Evolutionary conservation across 495 filamentous ascomycete species (phyloP), one percentile per base, ranked within the genome.

Genomic region (Astrothelium subdiscretum): DNA sequence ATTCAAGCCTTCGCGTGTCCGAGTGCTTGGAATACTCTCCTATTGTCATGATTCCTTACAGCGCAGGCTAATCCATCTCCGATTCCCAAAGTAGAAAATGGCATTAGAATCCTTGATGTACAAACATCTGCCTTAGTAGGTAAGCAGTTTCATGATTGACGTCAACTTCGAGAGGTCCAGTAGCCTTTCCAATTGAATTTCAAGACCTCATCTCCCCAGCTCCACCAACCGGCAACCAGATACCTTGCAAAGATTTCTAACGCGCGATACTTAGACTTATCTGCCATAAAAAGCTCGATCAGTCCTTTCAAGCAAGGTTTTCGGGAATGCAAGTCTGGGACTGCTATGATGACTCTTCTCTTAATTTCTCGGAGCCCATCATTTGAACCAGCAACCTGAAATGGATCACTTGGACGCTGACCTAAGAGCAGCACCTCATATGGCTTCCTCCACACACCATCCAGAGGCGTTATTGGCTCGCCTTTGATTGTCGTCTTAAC

Each of bases 191-290:
- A 81, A 70, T 95, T 92, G 68, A 91, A 96, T 62, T 85, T 85
- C 26, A 96, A 72, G 1, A 82, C 89, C 71, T 98, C 89, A 71
- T 97, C 82, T 5, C 94, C 92, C 87, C 88, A 95, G 31, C 82
- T 82, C 82, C 85, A 89, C 92, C 94, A 97, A 1, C 88, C 91
- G 42, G 87, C 82, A 0, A 91, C 95, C 43, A 96, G 74, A 65
- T 91, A 84, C 43, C 94, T 76, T 3, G 91, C 91, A 78, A 97
- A 98, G 1, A 97, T 81, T 74, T 98, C 94, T 31, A 96, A 69
- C 3, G 81, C 90, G 31, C 74, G 67, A 67, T 92, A 90, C 3
- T 77, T 65, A 18, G 51, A 51, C 8, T 15, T 27, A 43, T 73
- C 59, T 20, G 78, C 76, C 63, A 86, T 74, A 15, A 81, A 58